Percentiles rank a stretch among this genome's conserved stretches.
phyloP scores from a whole-genome alignment of 331 rosid genomes.

The Saraca asoca region DNA sequence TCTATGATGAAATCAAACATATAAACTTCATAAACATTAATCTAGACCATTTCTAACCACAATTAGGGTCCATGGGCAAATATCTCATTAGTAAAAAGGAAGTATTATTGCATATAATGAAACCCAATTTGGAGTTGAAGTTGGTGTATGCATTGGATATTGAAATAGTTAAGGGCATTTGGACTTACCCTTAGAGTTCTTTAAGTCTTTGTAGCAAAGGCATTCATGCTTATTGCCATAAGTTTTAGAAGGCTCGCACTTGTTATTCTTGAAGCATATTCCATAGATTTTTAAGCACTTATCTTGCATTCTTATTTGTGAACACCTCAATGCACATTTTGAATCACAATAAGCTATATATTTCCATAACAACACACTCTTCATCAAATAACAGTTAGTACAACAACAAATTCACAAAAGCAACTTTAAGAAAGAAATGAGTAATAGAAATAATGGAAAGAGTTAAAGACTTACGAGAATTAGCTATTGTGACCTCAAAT shows the following conservation, averaged over 20 bases:
- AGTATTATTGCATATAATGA: neutral
- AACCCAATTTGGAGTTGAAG: neutral
- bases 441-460: neutral
- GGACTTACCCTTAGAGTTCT: conserved; percentile 71
- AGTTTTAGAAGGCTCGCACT: conserved; percentile 91
- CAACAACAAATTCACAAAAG: neutral
- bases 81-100: no score
- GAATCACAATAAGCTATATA: conserved; percentile 62
- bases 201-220: conserved; percentile 78
- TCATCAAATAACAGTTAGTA: neutral
- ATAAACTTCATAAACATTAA: no score
- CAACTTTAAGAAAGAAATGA: neutral
- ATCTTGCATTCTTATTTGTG: conserved; percentile 58
- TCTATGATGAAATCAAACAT: no score
- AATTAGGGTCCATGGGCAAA: no score
- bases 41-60: no score
- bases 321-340: conserved; percentile 61
- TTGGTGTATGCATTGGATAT: neutral
- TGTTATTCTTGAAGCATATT: conserved; percentile 76
- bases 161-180: conserved; percentile 69
- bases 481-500: conserved; percentile 54
- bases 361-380: neutral
- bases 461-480: conserved; percentile 52
- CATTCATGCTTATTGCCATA: conserved; percentile 85
- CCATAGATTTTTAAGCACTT: conserved; percentile 77